Evolutionary conservation across 2,329 filamentous ascomycete genomes (phyloP).

Genomic region (Diplodia corticola): DNA sequence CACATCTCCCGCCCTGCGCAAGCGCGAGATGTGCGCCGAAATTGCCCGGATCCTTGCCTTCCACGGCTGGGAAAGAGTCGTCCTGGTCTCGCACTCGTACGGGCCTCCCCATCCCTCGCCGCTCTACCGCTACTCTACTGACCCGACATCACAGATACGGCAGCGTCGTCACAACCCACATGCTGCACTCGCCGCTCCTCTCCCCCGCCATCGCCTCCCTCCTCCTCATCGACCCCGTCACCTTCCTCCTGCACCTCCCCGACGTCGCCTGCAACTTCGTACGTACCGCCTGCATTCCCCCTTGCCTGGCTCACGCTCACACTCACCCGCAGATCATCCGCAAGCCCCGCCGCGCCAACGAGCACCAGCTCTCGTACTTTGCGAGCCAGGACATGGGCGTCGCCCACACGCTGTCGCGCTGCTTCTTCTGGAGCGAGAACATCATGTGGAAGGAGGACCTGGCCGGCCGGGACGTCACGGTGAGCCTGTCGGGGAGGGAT

Average conservation of each 20-base stretch:
- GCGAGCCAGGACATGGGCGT: conserved; percentile 67
- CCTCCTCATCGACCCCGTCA: conserved; percentile 63
- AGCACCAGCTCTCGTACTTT: conserved; percentile 71
- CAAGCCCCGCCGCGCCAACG: conserved; percentile 54
- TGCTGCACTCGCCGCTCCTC: conserved; percentile 54
- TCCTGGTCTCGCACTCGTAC: conserved; percentile 63
- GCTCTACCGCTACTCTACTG: too few species aligned
- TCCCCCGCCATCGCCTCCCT: conserved; percentile 50
- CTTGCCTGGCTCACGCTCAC: conserved; percentile 34
- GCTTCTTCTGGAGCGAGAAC: conserved; percentile 73
- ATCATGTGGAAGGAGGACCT: conserved; percentile 70
- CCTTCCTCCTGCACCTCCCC: conserved; percentile 66
- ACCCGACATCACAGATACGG: neutral
- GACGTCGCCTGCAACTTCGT: conserved; percentile 73
- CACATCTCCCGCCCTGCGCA: conserved; percentile 51
- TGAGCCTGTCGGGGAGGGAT: conserved; percentile 61
- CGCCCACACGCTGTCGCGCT: conserved; percentile 62
- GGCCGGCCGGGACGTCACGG: conserved; percentile 49
- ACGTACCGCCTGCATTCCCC: conserved; percentile 29
- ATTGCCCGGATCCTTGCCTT: conserved; percentile 58
- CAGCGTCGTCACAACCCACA: conserved; percentile 55
- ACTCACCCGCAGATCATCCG: conserved; percentile 23
- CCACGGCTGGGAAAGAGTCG: conserved; percentile 60
- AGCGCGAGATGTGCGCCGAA: conserved; percentile 57
- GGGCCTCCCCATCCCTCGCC: conserved; percentile 48